phyloP scores from a whole-genome alignment of 352 stramenopile species.

The Phytophthora hybrid region DNA sequence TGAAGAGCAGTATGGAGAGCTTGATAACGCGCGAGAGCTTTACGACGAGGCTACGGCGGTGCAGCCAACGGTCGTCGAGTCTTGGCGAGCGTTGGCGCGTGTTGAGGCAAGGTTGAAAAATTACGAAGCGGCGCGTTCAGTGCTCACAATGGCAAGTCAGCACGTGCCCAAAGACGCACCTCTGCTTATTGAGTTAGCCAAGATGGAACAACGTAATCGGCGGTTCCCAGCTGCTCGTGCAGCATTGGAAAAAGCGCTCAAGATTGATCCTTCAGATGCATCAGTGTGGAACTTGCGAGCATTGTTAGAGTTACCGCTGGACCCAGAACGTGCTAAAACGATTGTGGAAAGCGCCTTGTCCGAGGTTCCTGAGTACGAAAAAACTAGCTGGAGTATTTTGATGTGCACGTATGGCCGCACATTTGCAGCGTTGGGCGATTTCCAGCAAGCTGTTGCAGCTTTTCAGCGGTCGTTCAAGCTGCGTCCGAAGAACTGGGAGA shows the following conservation, averaged over 20 bases:
- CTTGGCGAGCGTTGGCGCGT: conserved; percentile 74
- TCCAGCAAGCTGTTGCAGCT: conserved; percentile 75
- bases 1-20: conserved; percentile 76
- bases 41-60: conserved; percentile 77
- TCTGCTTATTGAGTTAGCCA: conserved; percentile 78
- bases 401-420: conserved; percentile 86
- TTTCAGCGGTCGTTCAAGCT: conserved; percentile 88
- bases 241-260: conserved; percentile 79
- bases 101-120: conserved; percentile 72
- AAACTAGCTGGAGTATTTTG: conserved; percentile 86
- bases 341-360: conserved; percentile 81
- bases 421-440: conserved; percentile 75
- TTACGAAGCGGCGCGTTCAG: conserved; percentile 66
- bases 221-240: conserved; percentile 64
- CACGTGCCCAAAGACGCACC: conserved; percentile 73
- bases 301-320: conserved; percentile 70
- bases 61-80: conserved; percentile 68
- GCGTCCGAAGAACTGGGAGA: conserved; percentile 82
- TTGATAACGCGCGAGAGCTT: conserved; percentile 76
- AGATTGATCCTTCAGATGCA: conserved; percentile 69
- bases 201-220: conserved; percentile 83
- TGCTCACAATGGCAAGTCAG: conserved; percentile 72
- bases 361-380: conserved; percentile 76
- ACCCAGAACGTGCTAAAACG: conserved; percentile 72
- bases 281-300: conserved; percentile 87